phyloP scores from a whole-genome alignment of 129 eudicot genomes.

The Centella asiatica region DNA sequence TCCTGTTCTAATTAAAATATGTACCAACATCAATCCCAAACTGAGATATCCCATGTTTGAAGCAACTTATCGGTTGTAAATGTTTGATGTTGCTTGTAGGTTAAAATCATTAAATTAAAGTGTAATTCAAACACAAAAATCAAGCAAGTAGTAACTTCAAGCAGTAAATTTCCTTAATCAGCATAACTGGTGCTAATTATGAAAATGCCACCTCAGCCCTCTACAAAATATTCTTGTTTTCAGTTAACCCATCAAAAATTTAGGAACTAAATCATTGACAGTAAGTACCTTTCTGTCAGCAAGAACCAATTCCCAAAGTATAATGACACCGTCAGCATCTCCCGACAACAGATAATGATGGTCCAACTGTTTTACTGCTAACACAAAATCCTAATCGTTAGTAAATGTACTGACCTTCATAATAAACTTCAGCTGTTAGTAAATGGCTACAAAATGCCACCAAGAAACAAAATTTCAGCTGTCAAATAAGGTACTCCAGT shows the following conservation, averaged over 20 bases:
- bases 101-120: too few species aligned
- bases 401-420: too few species aligned
- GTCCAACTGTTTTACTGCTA: conserved; percentile 44
- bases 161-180: too few species aligned
- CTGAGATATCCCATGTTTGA: neutral
- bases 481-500: neutral
- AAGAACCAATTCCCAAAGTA: conserved; percentile 76
- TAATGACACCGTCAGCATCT: conserved; percentile 72
- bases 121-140: too few species aligned
- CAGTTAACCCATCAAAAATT: neutral
- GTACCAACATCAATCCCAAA: neutral
- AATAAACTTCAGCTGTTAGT: too few species aligned
- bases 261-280: neutral
- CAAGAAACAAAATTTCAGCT: neutral
- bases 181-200: neutral
- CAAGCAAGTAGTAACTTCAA: too few species aligned
- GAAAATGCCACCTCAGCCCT: neutral
- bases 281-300: conserved; percentile 50
- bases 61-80: neutral
- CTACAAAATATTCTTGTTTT: neutral
- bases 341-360: conserved; percentile 80
- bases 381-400: conserved; percentile 1
- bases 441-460: neutral
- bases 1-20: neutral
- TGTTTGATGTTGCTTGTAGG: neutral